Evolutionary conservation across 305 asterid genomes (phyloP).

Genomic region (Vinca major): DNA sequence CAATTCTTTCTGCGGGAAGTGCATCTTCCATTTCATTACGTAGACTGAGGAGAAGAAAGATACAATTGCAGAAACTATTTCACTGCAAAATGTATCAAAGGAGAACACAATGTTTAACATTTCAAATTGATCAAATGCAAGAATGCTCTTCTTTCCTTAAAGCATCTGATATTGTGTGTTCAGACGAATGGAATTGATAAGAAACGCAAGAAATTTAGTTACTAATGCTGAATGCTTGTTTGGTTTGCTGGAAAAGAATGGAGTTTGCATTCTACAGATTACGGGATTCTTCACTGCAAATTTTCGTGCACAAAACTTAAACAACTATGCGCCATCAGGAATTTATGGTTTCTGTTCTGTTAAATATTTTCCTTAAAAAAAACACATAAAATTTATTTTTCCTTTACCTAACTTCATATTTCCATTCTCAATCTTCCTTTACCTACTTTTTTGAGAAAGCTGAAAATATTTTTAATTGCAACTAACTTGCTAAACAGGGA

Average conservation of each 20-base stretch:
- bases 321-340: background rate
- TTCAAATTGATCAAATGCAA: background rate
- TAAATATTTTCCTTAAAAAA: background rate
- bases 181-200: background rate
- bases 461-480: background rate
- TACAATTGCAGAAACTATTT: slow-evolving; percentile 54
- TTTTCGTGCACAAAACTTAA: background rate
- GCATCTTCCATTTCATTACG: slow-evolving; percentile 56
- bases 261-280: background rate
- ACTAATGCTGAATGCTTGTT: background rate
- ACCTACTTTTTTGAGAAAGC: background rate
- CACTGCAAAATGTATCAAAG: slow-evolving; percentile 31
- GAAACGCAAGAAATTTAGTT: background rate
- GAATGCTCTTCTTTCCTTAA: background rate
- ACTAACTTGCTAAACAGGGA: background rate
- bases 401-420: background rate
- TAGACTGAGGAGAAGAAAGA: slow-evolving; percentile 66
- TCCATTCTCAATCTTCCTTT: background rate
- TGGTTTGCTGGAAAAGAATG: background rate
- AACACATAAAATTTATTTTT: background rate
- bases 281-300: background rate
- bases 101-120: slow-evolving; percentile 6
- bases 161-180: background rate
- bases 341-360: background rate
- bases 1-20: slow-evolving; percentile 50